Conservation (phyloP, 768 basidiomycete species). For the Termitomyces sp. region DNA sequence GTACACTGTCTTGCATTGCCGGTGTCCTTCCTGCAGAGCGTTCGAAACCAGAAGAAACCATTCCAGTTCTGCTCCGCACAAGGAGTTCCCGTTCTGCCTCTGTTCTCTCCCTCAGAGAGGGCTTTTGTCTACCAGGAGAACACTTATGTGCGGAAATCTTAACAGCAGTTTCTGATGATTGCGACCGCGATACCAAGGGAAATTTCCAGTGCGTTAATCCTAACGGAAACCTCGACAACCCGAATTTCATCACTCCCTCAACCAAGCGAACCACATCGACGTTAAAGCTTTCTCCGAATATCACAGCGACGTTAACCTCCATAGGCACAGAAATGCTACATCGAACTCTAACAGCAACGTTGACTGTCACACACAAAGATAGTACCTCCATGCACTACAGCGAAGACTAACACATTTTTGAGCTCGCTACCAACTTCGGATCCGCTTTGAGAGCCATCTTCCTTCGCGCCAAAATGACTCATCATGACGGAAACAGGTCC, state of each 20-base stretch:
- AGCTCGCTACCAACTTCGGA: not conserved
- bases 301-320: not conserved
- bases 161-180: not conserved
- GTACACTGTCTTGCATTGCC: not conserved
- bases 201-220: not conserved
- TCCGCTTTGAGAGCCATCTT: not conserved
- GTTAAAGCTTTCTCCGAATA: not conserved
- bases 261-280: not conserved
- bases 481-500: not conserved
- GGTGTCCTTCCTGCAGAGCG: not conserved
- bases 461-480: too few species aligned
- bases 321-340: not conserved
- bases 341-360: not conserved
- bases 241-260: not conserved
- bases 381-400: not conserved
- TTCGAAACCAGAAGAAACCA: not conserved
- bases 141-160: slow-evolving; percentile 2
- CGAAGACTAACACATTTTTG: too few species aligned
- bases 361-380: too few species aligned
- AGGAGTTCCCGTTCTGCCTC: not conserved
- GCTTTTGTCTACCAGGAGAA: slow-evolving; percentile 6
- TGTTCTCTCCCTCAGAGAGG: not conserved
- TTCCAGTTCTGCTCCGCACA: slow-evolving; percentile 6
- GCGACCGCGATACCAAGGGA: not conserved
- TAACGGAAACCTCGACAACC: not conserved